Evolutionary conservation across 192 early-diverging fungal genomes (phyloP).

Genomic region (Backusella macrospora): DNA sequence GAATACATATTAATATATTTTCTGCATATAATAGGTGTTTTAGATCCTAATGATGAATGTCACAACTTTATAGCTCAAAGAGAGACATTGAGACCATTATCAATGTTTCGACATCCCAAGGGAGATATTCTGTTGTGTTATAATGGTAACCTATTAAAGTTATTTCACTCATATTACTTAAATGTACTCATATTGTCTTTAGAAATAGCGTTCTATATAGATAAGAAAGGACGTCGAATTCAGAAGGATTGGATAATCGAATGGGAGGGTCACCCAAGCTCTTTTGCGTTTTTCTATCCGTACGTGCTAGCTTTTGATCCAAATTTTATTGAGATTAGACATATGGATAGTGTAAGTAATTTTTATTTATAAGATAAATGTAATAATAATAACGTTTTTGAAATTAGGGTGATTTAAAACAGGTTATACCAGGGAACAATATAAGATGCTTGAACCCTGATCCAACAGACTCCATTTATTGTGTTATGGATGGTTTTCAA

Average conservation of each 20-base stretch:
- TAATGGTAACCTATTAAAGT: conserved; percentile 59
- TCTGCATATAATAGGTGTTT: conserved; percentile 55
- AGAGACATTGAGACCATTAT: conserved; percentile 78
- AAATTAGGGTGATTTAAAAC: conserved; percentile 52
- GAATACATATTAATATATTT: conserved; percentile 26
- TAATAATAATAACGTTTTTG: too few species aligned
- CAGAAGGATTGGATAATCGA: conserved; percentile 78
- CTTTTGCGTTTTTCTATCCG: conserved; percentile 80
- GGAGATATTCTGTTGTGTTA: conserved; percentile 91
- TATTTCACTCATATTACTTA: neutral
- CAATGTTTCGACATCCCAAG: conserved; percentile 77
- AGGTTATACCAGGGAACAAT: conserved; percentile 58
- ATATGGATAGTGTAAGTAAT: conserved; percentile 72
- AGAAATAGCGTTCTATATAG: conserved; percentile 94
- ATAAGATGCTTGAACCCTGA: conserved; percentile 60
- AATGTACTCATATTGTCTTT: neutral
- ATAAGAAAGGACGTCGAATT: conserved; percentile 80
- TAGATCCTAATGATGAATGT: conserved; percentile 82
- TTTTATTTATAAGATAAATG: neutral
- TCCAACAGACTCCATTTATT: conserved; percentile 47
- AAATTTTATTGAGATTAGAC: conserved; percentile 87
- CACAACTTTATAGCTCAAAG: conserved; percentile 80
- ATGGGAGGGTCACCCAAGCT: conserved; percentile 87
- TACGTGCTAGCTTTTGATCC: conserved; percentile 92
- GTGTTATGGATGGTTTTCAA: conserved; percentile 44